Percentiles rank a stretch among this genome's conserved stretches.
Conservation (phyloP, 2,329 filamentous ascomycete species). For the Colletotrichum truncatum region DNA sequence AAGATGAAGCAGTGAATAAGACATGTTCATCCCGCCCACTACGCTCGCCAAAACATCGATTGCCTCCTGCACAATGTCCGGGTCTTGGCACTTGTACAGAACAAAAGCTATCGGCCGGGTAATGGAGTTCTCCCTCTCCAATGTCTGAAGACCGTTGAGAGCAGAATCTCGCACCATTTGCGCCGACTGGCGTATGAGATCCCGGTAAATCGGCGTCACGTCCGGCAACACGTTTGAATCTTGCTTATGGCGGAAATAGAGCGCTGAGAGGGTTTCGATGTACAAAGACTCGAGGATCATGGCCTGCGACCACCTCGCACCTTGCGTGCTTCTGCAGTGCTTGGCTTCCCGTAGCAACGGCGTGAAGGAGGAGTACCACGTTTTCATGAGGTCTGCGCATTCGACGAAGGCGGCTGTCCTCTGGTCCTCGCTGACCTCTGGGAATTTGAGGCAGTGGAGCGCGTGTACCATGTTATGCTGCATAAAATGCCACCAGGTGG, state of each 20-base stretch:
- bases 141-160: constrained; percentile 5
- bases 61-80: background rate
- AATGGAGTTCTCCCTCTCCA: constrained; percentile 5
- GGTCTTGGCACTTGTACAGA: constrained; percentile 11
- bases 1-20: background rate
- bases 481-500: constrained; percentile 12
- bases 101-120: constrained; percentile 16
- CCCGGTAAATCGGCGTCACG: constrained; percentile 9
- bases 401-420: background rate
- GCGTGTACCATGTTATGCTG: constrained; percentile 13
- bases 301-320: constrained; percentile 4
- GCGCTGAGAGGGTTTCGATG: constrained; percentile 12
- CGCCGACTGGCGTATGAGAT: background rate
- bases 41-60: background rate
- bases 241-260: constrained; percentile 1
- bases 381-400: background rate
- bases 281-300: constrained; percentile 22
- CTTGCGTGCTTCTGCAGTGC: background rate
- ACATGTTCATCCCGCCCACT: background rate
- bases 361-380: constrained; percentile 7
- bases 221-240: constrained; percentile 13
- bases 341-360: constrained; percentile 5
- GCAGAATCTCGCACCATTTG: background rate
- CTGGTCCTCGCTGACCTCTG: background rate
- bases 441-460: constrained; percentile 12